These are phyloP conservation scores for Cystoderma amianthinum DNA, from an alignment of 768 basidiomycete species.

Conservation along the genomic window DNA sequence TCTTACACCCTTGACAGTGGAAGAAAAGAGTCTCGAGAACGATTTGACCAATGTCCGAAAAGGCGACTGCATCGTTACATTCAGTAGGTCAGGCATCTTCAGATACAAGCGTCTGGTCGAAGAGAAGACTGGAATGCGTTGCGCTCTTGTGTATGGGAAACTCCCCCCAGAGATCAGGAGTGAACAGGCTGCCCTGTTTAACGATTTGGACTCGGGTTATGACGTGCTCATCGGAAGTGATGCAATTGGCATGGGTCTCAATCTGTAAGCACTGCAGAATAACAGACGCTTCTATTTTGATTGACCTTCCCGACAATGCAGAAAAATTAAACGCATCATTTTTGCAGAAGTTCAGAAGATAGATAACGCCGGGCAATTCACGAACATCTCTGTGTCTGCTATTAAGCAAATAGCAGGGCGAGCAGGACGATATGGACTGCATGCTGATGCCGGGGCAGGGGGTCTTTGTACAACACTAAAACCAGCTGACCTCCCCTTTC, in stretches of 20 bases:
- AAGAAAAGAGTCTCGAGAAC: slow-evolving; percentile 53
- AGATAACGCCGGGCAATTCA: slow-evolving; percentile 33
- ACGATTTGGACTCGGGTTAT: slow-evolving; percentile 73
- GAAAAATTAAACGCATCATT: slow-evolving; percentile 86
- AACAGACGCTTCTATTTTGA: slow-evolving; percentile 1
- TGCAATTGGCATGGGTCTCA: slow-evolving; percentile 95
- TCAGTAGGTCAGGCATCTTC: slow-evolving; percentile 74
- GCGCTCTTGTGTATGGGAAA: slow-evolving; percentile 90
- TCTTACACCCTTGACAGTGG: slow-evolving; percentile 75
- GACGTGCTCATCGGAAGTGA: slow-evolving; percentile 93
- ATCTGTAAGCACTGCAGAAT: slow-evolving; percentile 90
- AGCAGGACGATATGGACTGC: slow-evolving; percentile 83
- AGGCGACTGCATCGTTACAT: slow-evolving; percentile 91
- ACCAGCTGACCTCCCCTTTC: slow-evolving; percentile 49
- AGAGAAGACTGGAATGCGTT: slow-evolving; percentile 60
- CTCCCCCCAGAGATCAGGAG: slow-evolving; percentile 88
- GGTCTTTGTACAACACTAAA: slow-evolving; percentile 76
- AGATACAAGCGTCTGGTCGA: slow-evolving; percentile 70
- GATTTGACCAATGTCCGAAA: slow-evolving; percentile 55
- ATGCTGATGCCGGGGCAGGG: slow-evolving; percentile 33
- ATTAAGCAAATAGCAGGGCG: slow-evolving; percentile 94
- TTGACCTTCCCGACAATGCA: slow-evolving; percentile 20
- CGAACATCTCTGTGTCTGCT: slow-evolving; percentile 59
- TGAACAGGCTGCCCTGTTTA: slow-evolving; percentile 91
- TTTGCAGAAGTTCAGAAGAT: slow-evolving; percentile 69